phyloP scores from a whole-genome alignment of 2,329 filamentous ascomycete species.

The Colletotrichum tropicicola region DNA sequence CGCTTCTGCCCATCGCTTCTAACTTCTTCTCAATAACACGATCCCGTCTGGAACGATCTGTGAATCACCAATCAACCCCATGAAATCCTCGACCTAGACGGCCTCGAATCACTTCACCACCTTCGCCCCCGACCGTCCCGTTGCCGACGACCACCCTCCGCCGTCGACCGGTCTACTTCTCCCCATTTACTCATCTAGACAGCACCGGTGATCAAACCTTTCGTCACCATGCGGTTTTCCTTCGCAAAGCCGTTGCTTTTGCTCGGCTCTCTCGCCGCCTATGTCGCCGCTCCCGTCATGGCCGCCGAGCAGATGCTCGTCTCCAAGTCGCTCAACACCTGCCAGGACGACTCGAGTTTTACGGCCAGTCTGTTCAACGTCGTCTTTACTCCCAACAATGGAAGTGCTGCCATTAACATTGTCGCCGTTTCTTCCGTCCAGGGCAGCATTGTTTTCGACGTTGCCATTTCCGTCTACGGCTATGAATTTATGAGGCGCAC shows the following conservation, averaged over 20 bases:
- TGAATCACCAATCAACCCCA: conserved; percentile 2
- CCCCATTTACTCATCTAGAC: background rate
- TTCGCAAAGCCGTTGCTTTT: conserved; percentile 54
- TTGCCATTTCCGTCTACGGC: conserved; percentile 84
- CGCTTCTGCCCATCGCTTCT: too few species aligned
- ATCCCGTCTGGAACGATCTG: conserved; percentile 23
- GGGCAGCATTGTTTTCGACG: conserved; percentile 81
- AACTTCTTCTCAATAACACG: background rate
- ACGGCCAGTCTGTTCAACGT: conserved; percentile 91
- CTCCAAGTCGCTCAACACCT: conserved; percentile 85
- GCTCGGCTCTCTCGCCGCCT: conserved; percentile 53
- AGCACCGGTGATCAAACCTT: conserved; percentile 17
- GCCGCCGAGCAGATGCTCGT: conserved; percentile 74
- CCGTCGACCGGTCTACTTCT: background rate
- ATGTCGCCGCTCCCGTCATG: conserved; percentile 51
- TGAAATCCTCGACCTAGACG: conserved; percentile 26
- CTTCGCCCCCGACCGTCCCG: background rate
- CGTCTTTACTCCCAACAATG: conserved; percentile 79
- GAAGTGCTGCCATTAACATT: conserved; percentile 77
- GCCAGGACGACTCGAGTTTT: conserved; percentile 85
- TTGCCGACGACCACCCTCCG: background rate
- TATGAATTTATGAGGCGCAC: conserved; percentile 73
- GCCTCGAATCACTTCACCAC: background rate
- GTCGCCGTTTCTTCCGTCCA: conserved; percentile 84
- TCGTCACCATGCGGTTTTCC: conserved; percentile 56